Evolutionary conservation across 768 basidiomycete genomes (phyloP), one percentile per base, ranked within the genome.

Genomic region (Paxillus rubicundulus): DNA sequence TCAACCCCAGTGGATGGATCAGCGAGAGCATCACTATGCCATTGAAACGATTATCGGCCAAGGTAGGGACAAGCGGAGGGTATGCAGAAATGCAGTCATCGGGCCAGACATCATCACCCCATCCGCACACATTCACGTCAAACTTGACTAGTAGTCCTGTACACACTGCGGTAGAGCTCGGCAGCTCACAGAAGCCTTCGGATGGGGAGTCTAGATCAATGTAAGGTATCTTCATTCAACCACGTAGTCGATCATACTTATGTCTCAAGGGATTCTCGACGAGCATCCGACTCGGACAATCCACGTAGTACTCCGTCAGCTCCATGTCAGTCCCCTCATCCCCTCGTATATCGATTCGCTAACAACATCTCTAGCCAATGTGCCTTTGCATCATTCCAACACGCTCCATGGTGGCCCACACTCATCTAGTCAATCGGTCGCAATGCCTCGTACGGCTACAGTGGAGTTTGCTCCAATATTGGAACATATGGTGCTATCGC

Each of bases 1-100:
- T 92, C 21, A 79, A 90, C 61, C 89, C 89, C 3, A 90, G 81
- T 58, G 89, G 89, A 5, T 82, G 77, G 79, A 76, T 89, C 20
- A 82, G 77, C 49, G 79, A 82, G 53, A 76, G 74, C 40, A 51
- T 62, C 3, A 49, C 66, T 8, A 61, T 66, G 2, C 69, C 69
- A 4, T 45, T 64, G 36, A 64, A 52, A 53, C 59, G 53, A 41
- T 32, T 50, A 6, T 60, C 59, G 8, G 40, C 18, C 48, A 56
- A 24, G 45, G 40, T 43, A 1, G 51, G 40, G 38, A 36, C 43
- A 13, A 34, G 41, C n/a, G 53, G 40, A 28, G 54, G 24, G 28
- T 52, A 33, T 7, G 53, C 55, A n/a, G 47, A 37, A 40, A 45
- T 13, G 5, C 50, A 43, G 8, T 12, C 20, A 9, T 9, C 37